A percentile compares a stretch with the other conserved stretches of the same genome.
phyloP scores from a whole-genome alignment of 2,329 filamentous ascomycete genomes.

The Amphichorda felina region DNA sequence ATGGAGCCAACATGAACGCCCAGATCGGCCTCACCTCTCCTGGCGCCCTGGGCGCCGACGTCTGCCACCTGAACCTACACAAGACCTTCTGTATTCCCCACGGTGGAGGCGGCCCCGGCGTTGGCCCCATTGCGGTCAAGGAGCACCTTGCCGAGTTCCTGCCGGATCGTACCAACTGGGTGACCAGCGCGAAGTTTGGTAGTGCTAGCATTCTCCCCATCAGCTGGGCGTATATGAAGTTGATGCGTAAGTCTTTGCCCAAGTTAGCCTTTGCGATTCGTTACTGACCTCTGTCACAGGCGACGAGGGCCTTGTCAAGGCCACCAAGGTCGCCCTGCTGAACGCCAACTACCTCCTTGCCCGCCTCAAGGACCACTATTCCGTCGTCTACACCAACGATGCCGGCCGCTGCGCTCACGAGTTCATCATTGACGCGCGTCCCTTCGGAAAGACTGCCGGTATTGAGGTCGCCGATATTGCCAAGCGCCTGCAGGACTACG shows the following conservation, averaged over 20 bases:
- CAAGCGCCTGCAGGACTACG: slow-evolving; percentile 93
- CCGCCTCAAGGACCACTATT: slow-evolving; percentile 74
- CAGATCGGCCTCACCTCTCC: slow-evolving; percentile 93
- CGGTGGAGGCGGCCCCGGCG: slow-evolving; percentile 85
- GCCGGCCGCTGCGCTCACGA: slow-evolving; percentile 88
- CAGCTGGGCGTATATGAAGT: slow-evolving; percentile 87
- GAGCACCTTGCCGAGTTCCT: slow-evolving; percentile 66
- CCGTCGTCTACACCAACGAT: slow-evolving; percentile 86
- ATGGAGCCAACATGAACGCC: slow-evolving; percentile 97
- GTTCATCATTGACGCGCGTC: slow-evolving; percentile 84
- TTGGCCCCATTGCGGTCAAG: slow-evolving; percentile 89
- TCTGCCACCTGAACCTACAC: slow-evolving; percentile 94
- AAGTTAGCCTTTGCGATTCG: neutral
- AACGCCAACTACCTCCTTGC: slow-evolving; percentile 96
- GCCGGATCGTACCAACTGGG: slow-evolving; percentile 39
- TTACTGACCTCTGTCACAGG: slow-evolving; percentile 3
- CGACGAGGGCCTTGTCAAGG: slow-evolving; percentile 64
- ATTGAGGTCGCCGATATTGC: slow-evolving; percentile 91
- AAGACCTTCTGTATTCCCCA: slow-evolving; percentile 99
- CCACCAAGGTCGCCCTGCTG: slow-evolving; percentile 84
- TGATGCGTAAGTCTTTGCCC: slow-evolving; percentile 56
- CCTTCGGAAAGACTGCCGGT: slow-evolving; percentile 71
- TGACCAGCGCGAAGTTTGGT: slow-evolving; percentile 65
- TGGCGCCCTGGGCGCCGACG: slow-evolving; percentile 89
- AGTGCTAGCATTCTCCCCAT: slow-evolving; percentile 89